phyloP scores from a whole-genome alignment of 129 eudicot species.

The Mikania micrantha region DNA sequence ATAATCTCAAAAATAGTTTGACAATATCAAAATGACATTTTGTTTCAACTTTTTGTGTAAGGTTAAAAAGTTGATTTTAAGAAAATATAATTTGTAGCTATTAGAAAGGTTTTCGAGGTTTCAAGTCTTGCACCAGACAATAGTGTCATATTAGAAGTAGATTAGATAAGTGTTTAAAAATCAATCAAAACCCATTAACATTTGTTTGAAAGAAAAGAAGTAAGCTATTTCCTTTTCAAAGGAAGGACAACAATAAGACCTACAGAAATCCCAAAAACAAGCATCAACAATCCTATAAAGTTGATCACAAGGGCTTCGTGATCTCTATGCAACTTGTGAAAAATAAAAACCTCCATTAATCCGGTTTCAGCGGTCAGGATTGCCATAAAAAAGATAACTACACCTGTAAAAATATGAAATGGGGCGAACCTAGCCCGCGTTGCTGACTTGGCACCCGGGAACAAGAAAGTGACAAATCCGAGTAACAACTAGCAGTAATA shows the following conservation, averaged over 20 bases:
- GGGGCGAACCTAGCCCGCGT: constrained; percentile 48
- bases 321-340: constrained; percentile 19
- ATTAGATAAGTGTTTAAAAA: too few relatives aligned
- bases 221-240: constrained; percentile 16
- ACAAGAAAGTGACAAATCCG: constrained; percentile 37
- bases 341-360: constrained; percentile 40
- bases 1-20: too few relatives aligned
- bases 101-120: too few relatives aligned
- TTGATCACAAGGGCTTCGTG: constrained; percentile 67
- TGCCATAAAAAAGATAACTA: constrained; percentile 47
- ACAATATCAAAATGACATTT: too few relatives aligned
- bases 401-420: constrained; percentile 50
- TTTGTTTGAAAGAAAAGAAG: background rate
- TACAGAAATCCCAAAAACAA: constrained; percentile 43
- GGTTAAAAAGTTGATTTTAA: too few relatives aligned
- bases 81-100: too few relatives aligned
- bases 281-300: constrained; percentile 52
- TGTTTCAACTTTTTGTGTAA: too few relatives aligned
- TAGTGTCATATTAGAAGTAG: too few relatives aligned
- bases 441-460: constrained; percentile 34
- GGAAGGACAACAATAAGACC: constrained; percentile 37
- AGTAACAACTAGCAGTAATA: constrained; percentile 34
- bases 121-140: too few relatives aligned
- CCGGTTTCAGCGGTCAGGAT: constrained; percentile 49
- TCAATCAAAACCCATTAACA: background rate